Percentiles rank a stretch among this genome's conserved stretches.
Conservation (phyloP, 139 green algal species). For the Micractinium sp. region DNA sequence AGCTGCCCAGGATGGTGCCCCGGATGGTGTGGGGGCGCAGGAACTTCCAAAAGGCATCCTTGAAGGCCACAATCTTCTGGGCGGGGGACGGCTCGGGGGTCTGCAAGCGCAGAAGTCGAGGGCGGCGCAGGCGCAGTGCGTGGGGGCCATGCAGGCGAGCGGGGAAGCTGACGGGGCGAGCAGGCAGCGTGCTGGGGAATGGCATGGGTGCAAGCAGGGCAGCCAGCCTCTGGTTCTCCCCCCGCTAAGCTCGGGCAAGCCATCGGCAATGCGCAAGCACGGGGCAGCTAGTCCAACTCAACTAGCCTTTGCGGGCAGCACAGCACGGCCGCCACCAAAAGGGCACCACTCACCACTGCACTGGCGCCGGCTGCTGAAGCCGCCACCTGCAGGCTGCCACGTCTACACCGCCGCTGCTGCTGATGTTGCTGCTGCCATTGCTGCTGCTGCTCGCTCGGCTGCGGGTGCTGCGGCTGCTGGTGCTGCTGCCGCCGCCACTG, state of each 20-base stretch:
- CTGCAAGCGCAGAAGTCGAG: neutral
- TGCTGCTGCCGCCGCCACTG: neutral
- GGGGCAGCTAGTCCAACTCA: no score
- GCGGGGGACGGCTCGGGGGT: conserved; percentile 7
- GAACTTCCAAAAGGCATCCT: conserved; percentile 97
- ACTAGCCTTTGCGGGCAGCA: neutral
- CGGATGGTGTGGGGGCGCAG: conserved; percentile 97
- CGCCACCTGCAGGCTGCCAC: neutral
- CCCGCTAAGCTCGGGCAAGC: no score
- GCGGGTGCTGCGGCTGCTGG: conserved; percentile 1
- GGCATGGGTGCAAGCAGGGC: neutral
- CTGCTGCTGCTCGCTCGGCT: neutral
- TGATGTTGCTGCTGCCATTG: conserved; percentile 9
- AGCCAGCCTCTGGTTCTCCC: neutral
- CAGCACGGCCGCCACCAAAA: neutral
- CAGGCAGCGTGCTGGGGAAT: neutral
- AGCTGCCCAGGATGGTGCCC: conserved; percentile 87
- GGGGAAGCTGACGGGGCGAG: neutral
- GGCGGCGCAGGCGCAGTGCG: neutral
- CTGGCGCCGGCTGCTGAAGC: conserved; percentile 22
- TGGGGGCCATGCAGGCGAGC: neutral
- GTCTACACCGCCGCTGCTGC: neutral
- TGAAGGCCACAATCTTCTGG: conserved; percentile 63
- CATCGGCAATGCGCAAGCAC: no score
- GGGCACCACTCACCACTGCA: conserved; percentile 13